Conservation (phyloP, 192 early-diverging fungal species). For the Radiomyces spectabilis region DNA sequence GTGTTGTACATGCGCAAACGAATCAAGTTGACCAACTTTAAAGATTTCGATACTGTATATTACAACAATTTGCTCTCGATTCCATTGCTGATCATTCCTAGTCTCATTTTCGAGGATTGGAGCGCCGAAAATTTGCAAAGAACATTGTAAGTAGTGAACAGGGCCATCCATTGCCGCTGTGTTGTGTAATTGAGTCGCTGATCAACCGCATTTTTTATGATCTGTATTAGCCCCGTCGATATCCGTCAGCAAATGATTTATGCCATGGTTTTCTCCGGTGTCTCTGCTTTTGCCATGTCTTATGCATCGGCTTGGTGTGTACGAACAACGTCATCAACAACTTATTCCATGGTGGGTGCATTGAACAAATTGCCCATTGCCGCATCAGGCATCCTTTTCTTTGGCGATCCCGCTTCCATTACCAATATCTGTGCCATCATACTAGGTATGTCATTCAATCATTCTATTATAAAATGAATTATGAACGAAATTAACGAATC, state of each 20-base stretch:
- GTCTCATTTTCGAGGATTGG: conserved; percentile 66
- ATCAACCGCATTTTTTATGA: neutral
- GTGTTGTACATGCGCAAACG: conserved; percentile 86
- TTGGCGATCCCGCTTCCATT: conserved; percentile 77
- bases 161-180: neutral
- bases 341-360: conserved; percentile 96
- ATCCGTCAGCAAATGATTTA: conserved; percentile 46
- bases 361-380: conserved; percentile 98
- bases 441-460: conserved; percentile 49
- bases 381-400: conserved; percentile 90
- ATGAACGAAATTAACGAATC: too few species aligned
- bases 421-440: conserved; percentile 82
- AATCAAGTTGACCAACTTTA: conserved; percentile 85
- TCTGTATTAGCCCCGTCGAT: conserved; percentile 26
- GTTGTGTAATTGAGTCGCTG: neutral
- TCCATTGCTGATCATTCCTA: conserved; percentile 68
- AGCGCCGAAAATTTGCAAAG: conserved; percentile 43
- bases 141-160: conserved; percentile 41
- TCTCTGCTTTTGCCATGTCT: conserved; percentile 86
- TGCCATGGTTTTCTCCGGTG: conserved; percentile 72
- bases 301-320: conserved; percentile 79
- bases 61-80: conserved; percentile 93
- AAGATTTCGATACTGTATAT: conserved; percentile 97
- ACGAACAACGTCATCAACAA: conserved; percentile 60
- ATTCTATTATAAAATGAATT: neutral